These are phyloP conservation scores for Gossypium lobatum DNA, from an alignment of 441 rosid species.

Conservation along the genomic window DNA sequence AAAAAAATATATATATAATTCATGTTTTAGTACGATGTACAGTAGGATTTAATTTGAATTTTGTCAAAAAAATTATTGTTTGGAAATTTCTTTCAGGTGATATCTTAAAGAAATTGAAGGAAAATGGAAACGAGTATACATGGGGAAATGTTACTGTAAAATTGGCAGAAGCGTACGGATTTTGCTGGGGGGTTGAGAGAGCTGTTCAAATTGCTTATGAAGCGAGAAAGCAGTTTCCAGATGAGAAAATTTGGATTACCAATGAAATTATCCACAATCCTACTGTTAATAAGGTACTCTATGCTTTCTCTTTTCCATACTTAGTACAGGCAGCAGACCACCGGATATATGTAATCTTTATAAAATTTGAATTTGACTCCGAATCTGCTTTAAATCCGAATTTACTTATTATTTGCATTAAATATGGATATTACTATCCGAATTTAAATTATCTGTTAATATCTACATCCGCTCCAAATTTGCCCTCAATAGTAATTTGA, in stretches of 20 bases:
- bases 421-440: too few species aligned
- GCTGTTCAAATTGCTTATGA: slow-evolving; percentile 99
- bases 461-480: too few species aligned
- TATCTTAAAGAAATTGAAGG: slow-evolving; percentile 68
- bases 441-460: too few species aligned
- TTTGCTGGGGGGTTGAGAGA: slow-evolving; percentile 94
- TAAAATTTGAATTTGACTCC: too few species aligned
- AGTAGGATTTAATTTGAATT: background rate
- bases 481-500: too few species aligned
- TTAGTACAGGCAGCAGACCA: too few species aligned
- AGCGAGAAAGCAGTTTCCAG: slow-evolving; percentile 79
- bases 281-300: slow-evolving; percentile 76
- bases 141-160: slow-evolving; percentile 91
- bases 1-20: too few species aligned
- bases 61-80: background rate
- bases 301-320: background rate
- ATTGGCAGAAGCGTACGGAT: slow-evolving; percentile 83
- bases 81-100: slow-evolving; percentile 48
- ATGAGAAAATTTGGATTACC: slow-evolving; percentile 83
- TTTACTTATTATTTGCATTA: too few species aligned
- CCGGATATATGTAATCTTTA: too few species aligned
- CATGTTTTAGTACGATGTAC: too few species aligned
- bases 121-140: slow-evolving; percentile 57
- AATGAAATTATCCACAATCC: slow-evolving; percentile 95
- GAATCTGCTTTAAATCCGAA: too few species aligned